Evolutionary conservation across 2,329 filamentous ascomycete species (phyloP).

Genomic region (Microcera coccophila): DNA sequence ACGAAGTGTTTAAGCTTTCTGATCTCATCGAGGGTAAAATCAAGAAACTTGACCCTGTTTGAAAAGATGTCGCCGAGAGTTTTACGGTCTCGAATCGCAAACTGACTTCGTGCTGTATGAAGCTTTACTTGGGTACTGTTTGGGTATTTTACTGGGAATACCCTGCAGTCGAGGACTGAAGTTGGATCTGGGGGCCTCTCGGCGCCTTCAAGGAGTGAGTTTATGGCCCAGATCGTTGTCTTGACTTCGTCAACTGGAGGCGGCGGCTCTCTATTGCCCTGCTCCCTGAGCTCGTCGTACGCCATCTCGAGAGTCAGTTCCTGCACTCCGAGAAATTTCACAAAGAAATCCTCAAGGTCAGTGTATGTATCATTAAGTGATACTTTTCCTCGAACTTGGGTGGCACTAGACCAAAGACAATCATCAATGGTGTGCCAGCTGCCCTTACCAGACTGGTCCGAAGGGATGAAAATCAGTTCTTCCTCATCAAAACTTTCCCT

Average conservation of each 20-base stretch:
- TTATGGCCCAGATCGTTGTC: slow-evolving; percentile 30
- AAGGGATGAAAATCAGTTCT: slow-evolving; percentile 8
- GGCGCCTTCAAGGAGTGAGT: slow-evolving; percentile 26
- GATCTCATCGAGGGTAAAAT: slow-evolving; percentile 35
- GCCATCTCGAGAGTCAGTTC: slow-evolving; percentile 30
- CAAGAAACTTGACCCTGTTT: slow-evolving; percentile 29
- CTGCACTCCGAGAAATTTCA: slow-evolving; percentile 27
- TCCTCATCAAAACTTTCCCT: slow-evolving; percentile 8
- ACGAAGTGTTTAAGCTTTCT: slow-evolving; percentile 29
- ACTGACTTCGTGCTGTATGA: slow-evolving; percentile 17
- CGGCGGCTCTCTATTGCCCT: slow-evolving; percentile 3
- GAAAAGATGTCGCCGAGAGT: slow-evolving; percentile 25
- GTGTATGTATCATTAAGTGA: slow-evolving; percentile 28
- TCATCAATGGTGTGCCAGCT: slow-evolving; percentile 28
- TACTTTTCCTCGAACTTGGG: slow-evolving; percentile 25
- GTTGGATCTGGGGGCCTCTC: slow-evolving; percentile 2
- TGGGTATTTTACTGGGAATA: slow-evolving; percentile 25
- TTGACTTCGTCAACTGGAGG: slow-evolving; percentile 25
- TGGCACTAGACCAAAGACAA: slow-evolving; percentile 35
- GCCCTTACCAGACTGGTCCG: slow-evolving; percentile 1
- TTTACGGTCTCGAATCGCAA: slow-evolving; percentile 35
- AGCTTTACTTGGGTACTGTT: slow-evolving; percentile 13
- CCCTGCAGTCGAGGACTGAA: slow-evolving; percentile 5
- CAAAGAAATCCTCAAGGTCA: slow-evolving; percentile 29
- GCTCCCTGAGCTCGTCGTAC: slow-evolving; percentile 28